Percentiles rank a stretch among this genome's conserved stretches.
These are phyloP conservation scores for Salix caprea DNA, from an alignment of 345 rosid species.

Conservation along the genomic window DNA sequence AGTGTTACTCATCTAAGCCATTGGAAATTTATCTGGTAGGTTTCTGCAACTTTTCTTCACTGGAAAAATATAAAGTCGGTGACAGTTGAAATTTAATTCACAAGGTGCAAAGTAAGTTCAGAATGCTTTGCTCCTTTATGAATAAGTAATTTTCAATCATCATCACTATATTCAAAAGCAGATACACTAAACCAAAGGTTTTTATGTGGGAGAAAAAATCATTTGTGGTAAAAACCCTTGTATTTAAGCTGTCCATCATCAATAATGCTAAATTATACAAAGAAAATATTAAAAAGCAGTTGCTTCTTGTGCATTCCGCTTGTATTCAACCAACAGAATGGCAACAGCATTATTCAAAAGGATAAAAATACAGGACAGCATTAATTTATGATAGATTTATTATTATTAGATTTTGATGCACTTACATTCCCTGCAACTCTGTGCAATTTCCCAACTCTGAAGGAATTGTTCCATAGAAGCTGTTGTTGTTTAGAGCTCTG, in stretches of 20 bases:
- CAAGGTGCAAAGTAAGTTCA: background rate
- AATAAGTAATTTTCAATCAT: background rate
- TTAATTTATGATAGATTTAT: background rate
- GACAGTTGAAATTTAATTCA: background rate
- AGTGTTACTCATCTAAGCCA: background rate
- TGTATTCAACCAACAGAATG: background rate
- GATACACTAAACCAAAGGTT: background rate
- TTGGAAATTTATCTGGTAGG: background rate
- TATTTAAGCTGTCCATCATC: background rate
- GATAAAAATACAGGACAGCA: background rate
- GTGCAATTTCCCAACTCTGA: constrained; percentile 83
- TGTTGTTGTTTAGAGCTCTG: constrained; percentile 78
- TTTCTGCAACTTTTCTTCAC: background rate
- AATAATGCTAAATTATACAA: background rate
- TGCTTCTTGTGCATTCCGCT: background rate
- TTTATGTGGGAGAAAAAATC: background rate
- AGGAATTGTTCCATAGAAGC: constrained; percentile 80
- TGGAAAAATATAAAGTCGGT: background rate
- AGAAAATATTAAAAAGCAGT: background rate
- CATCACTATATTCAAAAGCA: background rate
- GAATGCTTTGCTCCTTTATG: background rate
- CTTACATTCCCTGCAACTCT: constrained; percentile 74
- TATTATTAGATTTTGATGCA: background rate
- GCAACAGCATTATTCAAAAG: background rate
- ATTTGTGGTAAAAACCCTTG: background rate